Conservation (phyloP, 768 basidiomycete genomes). For the Mycena polygramma region DNA sequence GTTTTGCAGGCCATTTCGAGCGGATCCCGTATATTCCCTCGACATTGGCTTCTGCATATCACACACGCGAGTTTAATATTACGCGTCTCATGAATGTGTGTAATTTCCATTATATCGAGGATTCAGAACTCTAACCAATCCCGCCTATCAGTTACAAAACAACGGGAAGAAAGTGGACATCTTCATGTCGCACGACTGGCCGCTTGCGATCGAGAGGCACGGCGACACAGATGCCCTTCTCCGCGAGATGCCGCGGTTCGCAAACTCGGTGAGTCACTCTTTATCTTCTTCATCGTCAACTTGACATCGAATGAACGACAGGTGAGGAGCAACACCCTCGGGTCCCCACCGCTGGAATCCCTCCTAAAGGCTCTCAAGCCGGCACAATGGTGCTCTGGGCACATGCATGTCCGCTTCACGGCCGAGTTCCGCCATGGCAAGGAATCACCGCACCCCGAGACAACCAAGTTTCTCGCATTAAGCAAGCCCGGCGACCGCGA, state of each 20-base stretch:
- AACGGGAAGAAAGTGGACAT: constrained; percentile 75
- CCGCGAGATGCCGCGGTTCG: constrained; percentile 83
- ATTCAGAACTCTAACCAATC: neutral
- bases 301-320: neutral
- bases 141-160: constrained; percentile 37
- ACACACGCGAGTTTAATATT: constrained; percentile 89
- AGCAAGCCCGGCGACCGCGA: constrained; percentile 83
- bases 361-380: constrained; percentile 71
- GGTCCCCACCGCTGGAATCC: constrained; percentile 74
- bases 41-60: constrained; percentile 88
- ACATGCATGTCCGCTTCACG: constrained; percentile 85
- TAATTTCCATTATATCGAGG: constrained; percentile 4
- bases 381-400: constrained; percentile 42
- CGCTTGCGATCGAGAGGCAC: constrained; percentile 83
- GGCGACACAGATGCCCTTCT: constrained; percentile 79
- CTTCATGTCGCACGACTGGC: constrained; percentile 99
- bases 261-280: constrained; percentile 62
- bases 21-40: constrained; percentile 81
- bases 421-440: constrained; percentile 60
- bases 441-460: constrained; percentile 36
- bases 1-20: constrained; percentile 78
- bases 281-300: neutral
- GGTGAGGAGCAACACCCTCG: constrained; percentile 61
- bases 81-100: constrained; percentile 80
- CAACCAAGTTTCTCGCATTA: constrained; percentile 84